Conservation (phyloP, 2,329 filamentous ascomycete species). For the Eutypella sp. region DNA sequence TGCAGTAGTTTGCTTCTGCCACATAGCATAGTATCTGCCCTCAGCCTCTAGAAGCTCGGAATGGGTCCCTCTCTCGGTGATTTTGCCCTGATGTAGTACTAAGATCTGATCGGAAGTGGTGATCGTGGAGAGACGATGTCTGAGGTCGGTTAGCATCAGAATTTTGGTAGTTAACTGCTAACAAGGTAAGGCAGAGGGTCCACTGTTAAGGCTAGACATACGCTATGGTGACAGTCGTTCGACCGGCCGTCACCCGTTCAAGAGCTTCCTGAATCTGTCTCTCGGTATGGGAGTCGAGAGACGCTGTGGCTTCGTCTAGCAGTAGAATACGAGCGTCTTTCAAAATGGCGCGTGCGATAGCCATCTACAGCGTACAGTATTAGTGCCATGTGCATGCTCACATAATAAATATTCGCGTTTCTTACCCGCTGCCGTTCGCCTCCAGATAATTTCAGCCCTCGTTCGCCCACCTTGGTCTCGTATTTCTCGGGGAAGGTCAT, state of each 20-base stretch:
- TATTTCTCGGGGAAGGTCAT: constrained; percentile 45
- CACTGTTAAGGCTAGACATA: constrained; percentile 18
- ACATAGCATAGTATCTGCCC: constrained; percentile 48
- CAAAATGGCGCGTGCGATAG: constrained; percentile 60
- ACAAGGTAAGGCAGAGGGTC: background rate
- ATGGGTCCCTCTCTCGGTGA: constrained; percentile 48
- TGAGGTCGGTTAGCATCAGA: constrained; percentile 13
- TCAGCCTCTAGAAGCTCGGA: constrained; percentile 37
- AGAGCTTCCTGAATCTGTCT: constrained; percentile 52
- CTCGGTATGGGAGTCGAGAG: constrained; percentile 59
- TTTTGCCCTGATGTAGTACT: constrained; percentile 46
- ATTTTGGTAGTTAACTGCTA: constrained; percentile 1
- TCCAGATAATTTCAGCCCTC: constrained; percentile 42
- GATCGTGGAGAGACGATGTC: constrained; percentile 54
- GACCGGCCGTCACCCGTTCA: constrained; percentile 39
- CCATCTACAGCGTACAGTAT: constrained; percentile 29
- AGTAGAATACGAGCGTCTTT: constrained; percentile 67
- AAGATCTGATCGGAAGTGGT: constrained; percentile 50
- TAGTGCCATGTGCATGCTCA: background rate
- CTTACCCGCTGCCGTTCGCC: constrained; percentile 54
- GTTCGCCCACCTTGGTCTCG: constrained; percentile 21
- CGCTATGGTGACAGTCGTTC: constrained; percentile 50
- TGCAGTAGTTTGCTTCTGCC: constrained; percentile 44
- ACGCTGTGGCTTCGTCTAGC: constrained; percentile 67
- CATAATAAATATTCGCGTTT: background rate